Evolutionary conservation across 2,329 filamentous ascomycete species (phyloP).

Genomic region (Fusarium sp.): DNA sequence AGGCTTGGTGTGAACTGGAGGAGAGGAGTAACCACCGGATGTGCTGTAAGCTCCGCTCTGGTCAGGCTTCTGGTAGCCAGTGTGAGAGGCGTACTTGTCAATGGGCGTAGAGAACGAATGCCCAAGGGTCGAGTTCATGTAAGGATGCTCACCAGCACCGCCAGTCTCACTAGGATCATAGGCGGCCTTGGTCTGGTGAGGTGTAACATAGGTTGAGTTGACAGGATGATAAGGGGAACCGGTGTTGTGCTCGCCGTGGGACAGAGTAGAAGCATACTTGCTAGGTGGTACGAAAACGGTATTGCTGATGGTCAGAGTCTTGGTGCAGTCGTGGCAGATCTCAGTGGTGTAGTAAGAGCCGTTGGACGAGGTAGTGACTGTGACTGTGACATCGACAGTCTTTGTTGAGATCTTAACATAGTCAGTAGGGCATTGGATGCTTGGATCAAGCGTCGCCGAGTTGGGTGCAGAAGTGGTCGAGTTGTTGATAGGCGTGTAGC

Average conservation of each 20-base stretch:
- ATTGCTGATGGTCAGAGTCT: conserved; percentile 17
- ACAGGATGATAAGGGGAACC: conserved; percentile 14
- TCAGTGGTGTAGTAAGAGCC: conserved; percentile 30
- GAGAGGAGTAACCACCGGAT: conserved; percentile 11
- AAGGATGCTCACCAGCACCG: conserved; percentile 16
- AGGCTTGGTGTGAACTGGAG: conserved; percentile 24
- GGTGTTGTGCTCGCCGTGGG: conserved; percentile 22
- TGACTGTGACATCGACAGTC: conserved; percentile 49
- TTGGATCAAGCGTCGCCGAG: conserved; percentile 17
- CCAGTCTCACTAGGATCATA: conserved; percentile 9
- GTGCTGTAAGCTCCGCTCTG: conserved; percentile 18
- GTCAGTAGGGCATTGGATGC: conserved; percentile 36
- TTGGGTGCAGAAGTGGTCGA: conserved; percentile 19
- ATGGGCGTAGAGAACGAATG: conserved; percentile 20
- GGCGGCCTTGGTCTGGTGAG: conserved; percentile 8
- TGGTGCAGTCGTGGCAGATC: conserved; percentile 20
- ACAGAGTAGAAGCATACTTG: conserved; percentile 23
- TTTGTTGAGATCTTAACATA: conserved; percentile 44
- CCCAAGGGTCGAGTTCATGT: conserved; percentile 31
- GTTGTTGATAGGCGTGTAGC: conserved; percentile 29
- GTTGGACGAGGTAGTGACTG: conserved; percentile 46
- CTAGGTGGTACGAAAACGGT: conserved; percentile 19
- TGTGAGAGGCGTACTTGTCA: conserved; percentile 6
- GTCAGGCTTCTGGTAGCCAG: conserved; percentile 8
- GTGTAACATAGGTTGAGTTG: conserved; percentile 20